Percentiles rank a stretch among this genome's conserved stretches.
Conservation (phyloP, 306 rosid species). For the Spatholobus suberectus region DNA sequence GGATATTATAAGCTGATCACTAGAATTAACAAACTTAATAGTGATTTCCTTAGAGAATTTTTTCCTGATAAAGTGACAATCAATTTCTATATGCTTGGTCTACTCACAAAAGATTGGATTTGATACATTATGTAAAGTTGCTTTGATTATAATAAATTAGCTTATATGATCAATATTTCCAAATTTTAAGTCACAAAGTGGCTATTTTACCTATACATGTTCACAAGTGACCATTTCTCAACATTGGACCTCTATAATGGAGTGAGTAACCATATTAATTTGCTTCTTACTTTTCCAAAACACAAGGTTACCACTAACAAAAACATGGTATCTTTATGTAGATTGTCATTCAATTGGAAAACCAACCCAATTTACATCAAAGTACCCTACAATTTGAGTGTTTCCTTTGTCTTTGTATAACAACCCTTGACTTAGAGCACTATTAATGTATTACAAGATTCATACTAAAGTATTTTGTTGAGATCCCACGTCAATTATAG, state of each 20-base stretch:
- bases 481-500: neutral
- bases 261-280: neutral
- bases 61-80: neutral
- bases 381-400: neutral
- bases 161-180: neutral
- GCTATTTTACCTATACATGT: neutral
- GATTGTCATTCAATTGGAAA: neutral
- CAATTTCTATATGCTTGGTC: neutral
- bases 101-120: neutral
- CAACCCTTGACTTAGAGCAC: neutral
- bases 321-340: neutral
- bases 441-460: neutral
- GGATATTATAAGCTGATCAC: neutral
- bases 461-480: neutral
- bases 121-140: neutral
- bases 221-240: neutral
- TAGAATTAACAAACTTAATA: neutral
- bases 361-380: no score
- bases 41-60: neutral
- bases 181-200: neutral
- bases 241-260: neutral
- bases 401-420: neutral
- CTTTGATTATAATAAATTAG: neutral
- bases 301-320: neutral
- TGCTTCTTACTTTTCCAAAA: neutral